Evolutionary conservation across 768 basidiomycete genomes (phyloP).

Genomic region (Pholiota microspora): DNA sequence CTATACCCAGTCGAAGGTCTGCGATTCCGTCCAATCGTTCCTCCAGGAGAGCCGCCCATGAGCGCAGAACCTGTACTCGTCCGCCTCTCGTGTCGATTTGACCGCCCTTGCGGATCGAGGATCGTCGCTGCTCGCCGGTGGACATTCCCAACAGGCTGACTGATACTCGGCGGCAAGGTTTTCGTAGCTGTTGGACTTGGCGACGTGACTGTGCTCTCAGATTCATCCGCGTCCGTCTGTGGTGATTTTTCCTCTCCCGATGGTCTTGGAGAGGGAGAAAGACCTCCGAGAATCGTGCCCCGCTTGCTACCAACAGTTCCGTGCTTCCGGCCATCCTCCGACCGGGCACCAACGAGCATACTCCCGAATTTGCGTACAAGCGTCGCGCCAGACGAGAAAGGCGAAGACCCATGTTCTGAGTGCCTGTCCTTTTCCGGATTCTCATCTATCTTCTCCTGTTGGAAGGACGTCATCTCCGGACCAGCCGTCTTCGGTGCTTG

Average conservation of each 20-base stretch:
- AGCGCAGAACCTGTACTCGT: conserved; percentile 75
- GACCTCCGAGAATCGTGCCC: conserved; percentile 45
- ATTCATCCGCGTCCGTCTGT: conserved; percentile 15
- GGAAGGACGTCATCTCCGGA: conserved; percentile 59
- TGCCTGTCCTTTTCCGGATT: conserved; percentile 29
- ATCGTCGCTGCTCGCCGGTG: conserved; percentile 81
- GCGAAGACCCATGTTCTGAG: conserved; percentile 25
- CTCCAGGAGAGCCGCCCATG: conserved; percentile 35
- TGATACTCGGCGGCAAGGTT: conserved; percentile 39
- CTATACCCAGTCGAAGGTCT: conserved; percentile 70
- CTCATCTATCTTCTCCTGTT: conserved; percentile 38
- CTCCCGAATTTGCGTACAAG: conserved; percentile 80
- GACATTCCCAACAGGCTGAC: conserved; percentile 55
- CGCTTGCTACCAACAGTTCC: conserved; percentile 38
- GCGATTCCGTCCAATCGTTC: conserved; percentile 65
- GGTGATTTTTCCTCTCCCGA: conserved; percentile 32
- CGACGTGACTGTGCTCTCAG: conserved; percentile 6
- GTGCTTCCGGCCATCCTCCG: conserved; percentile 35
- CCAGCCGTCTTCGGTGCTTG: conserved; percentile 62
- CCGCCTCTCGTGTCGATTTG: conserved; percentile 67
- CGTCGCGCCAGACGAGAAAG: conserved; percentile 60
- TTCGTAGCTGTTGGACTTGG: conserved; percentile 22
- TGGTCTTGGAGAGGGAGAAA: conserved; percentile 20
- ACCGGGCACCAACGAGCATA: conserved; percentile 48
- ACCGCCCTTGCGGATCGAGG: conserved; percentile 63